Base-by-base conservation (phyloP, 805 yeast genomes). In the Saccharomyces eubayanus region DNA sequence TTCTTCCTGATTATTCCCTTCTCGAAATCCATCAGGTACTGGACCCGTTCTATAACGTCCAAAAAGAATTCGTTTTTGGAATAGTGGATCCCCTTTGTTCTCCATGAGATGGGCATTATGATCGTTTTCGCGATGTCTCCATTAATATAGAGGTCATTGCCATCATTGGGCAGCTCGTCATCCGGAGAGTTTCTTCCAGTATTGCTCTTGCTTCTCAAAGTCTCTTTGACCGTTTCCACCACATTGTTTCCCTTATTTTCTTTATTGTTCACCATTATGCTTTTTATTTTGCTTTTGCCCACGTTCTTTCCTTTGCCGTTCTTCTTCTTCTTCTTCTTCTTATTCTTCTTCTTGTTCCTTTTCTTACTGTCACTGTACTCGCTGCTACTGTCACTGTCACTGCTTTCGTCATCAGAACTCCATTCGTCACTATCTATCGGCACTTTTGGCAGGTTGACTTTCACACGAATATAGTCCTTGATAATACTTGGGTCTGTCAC, bases 41-140 rank as follows among this genome's bases (percentile, higher is more conserved):
- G 83, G 45, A 89, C 77, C 24, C 77, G 77, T 65, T 91, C 98
- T 29, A 85, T 78, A 31, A 90, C 89, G 69, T 91, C 96, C 59
- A 91, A 77, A 64, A 89, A 91, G 51, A 94, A 84, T 72, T 91
- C 97, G 70, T 91, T 91, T 66, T 89, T 90, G 60, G 85, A 82
- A 70, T 91, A 91, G 59, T 79, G 80, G 27, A 91, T 88, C 10
- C 97, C 97, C 58, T 87, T 94, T 45, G 92, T 87, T 68, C 98
- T 81, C 97, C 97, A 91, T 27, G 92, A 84, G 3, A 91, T 82
- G 11, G 87, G 80, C 62, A 82, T 85, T 10, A 90, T 85, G 16
- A 90, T 80, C 0, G 95, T 84, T 58, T 90, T 79, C 2, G 90
- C 78, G 14, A 92, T 83, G 46, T 89, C 79, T 31, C 88, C 80